Conservation (phyloP, 2,329 filamentous ascomycete species). For the Aspergillus neotritici region DNA sequence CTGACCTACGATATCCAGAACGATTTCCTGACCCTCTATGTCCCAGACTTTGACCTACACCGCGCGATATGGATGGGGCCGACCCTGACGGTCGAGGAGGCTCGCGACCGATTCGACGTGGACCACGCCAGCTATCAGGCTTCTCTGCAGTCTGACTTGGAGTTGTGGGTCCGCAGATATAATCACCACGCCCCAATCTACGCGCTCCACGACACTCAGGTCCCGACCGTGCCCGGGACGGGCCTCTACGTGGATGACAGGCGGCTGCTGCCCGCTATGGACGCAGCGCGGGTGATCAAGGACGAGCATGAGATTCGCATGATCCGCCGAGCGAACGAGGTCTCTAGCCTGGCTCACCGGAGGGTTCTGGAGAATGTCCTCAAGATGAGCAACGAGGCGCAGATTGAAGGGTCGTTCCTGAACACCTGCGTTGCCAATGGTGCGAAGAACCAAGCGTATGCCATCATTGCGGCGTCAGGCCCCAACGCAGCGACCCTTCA, state of each 20-base stretch:
- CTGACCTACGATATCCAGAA: conserved; percentile 53
- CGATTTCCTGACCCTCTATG: conserved; percentile 66
- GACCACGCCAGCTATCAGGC: conserved; percentile 61
- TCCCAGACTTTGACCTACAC: conserved; percentile 60
- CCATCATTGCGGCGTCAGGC: conserved; percentile 77
- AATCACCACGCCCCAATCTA: conserved; percentile 28
- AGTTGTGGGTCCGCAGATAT: conserved; percentile 26
- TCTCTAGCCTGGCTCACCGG: conserved; percentile 63
- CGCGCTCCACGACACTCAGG: conserved; percentile 34
- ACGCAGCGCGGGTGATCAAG: conserved; percentile 64
- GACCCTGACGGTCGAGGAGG: conserved; percentile 48
- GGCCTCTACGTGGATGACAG: conserved; percentile 23
- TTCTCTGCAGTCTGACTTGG: conserved; percentile 47
- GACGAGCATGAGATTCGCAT: conserved; percentile 69
- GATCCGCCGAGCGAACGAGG: conserved; percentile 64
- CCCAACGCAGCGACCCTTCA: conserved; percentile 78
- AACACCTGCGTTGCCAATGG: conserved; percentile 69
- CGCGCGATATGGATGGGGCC: conserved; percentile 41
- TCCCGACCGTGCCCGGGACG: conserved; percentile 18
- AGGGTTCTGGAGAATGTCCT: conserved; percentile 58
- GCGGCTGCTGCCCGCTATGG: conserved; percentile 50
- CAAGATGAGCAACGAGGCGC: conserved; percentile 66
- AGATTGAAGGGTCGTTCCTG: conserved; percentile 76
- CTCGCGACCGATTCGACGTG: conserved; percentile 58
- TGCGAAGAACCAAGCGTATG: conserved; percentile 78